Evolutionary conservation across 371 early-diverging fungal species (phyloP).

Genomic region (Umbelopsis sp.): DNA sequence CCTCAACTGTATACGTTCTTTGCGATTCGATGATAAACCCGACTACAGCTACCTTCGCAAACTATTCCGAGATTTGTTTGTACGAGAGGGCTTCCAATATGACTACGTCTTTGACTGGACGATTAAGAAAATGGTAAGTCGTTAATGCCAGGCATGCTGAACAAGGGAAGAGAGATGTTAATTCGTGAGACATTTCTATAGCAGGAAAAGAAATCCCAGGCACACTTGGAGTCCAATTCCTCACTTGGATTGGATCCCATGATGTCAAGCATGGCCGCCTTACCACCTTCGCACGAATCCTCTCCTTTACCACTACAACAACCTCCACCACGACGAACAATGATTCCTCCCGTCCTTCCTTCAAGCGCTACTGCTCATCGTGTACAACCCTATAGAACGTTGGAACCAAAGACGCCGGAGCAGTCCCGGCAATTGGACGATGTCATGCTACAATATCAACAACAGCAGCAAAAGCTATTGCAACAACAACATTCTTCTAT

Average conservation of each 20-base stretch:
- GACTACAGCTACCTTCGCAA: slow-evolving; percentile 98
- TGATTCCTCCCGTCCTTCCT: slow-evolving; percentile 13
- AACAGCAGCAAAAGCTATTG: slow-evolving; percentile 43
- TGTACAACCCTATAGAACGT: slow-evolving; percentile 38
- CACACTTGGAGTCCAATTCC: slow-evolving; percentile 1
- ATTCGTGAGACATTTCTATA: background rate
- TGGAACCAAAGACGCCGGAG: slow-evolving; percentile 48
- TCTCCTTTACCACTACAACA: slow-evolving; percentile 14
- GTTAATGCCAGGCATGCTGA: background rate
- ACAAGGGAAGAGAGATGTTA: background rate
- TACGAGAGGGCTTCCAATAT: slow-evolving; percentile 93
- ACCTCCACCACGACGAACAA: slow-evolving; percentile 16
- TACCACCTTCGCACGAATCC: slow-evolving; percentile 11
- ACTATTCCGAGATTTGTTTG: slow-evolving; percentile 94
- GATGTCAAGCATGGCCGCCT: slow-evolving; percentile 8
- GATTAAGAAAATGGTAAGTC: slow-evolving; percentile 56
- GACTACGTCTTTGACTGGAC: slow-evolving; percentile 99
- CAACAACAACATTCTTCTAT: slow-evolving; percentile 11
- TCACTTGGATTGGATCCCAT: slow-evolving; percentile 5
- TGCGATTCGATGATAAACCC: slow-evolving; percentile 99
- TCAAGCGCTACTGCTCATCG: slow-evolving; percentile 33
- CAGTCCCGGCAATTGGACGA: slow-evolving; percentile 54
- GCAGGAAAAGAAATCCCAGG: slow-evolving; percentile 35
- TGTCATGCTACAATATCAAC: slow-evolving; percentile 56
- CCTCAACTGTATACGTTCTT: slow-evolving; percentile 94